phyloP scores from a whole-genome alignment of 2,329 filamentous ascomycete species.

The Plenodomus biglobosus region DNA sequence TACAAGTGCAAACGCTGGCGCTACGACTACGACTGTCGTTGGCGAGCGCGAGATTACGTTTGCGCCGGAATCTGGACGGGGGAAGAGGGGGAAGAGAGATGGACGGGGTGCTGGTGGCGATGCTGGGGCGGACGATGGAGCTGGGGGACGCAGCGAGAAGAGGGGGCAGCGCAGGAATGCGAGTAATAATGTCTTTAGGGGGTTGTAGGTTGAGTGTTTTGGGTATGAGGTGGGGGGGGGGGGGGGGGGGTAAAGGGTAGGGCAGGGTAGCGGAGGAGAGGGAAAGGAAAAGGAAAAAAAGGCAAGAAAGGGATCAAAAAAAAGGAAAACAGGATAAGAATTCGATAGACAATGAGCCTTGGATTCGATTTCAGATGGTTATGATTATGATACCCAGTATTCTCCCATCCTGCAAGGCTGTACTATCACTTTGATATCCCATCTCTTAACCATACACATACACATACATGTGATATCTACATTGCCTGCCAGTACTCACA shows the following conservation, averaged over 20 bases:
- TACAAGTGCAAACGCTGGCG: conserved; percentile 11
- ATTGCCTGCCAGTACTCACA: too few relatives aligned
- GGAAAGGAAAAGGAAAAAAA: too few relatives aligned
- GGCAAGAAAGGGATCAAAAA: too few relatives aligned
- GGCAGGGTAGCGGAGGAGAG: too few relatives aligned
- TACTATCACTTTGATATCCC: too few relatives aligned
- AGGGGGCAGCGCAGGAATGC: conserved; percentile 67
- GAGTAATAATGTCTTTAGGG: conserved; percentile 73
- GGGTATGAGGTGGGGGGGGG: not conserved
- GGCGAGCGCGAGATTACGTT: conserved; percentile 71
- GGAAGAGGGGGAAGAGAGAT: conserved; percentile 45
- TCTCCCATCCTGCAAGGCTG: too few relatives aligned
- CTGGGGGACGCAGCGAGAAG: conserved; percentile 41
- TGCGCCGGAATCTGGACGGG: conserved; percentile 64
- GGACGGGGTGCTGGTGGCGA: conserved; percentile 36
- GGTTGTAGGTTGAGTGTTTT: conserved; percentile 50
- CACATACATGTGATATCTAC: too few relatives aligned
- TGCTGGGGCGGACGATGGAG: conserved; percentile 15
- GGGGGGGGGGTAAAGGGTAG: not conserved
- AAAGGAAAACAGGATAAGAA: too few relatives aligned
- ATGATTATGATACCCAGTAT: too few relatives aligned
- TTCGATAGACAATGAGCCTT: too few relatives aligned
- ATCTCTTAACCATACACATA: too few relatives aligned
- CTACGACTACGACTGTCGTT: conserved; percentile 41
- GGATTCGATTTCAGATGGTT: too few relatives aligned